Conservation (phyloP, 768 basidiomycete genomes). For the Tulasnella sp. region DNA sequence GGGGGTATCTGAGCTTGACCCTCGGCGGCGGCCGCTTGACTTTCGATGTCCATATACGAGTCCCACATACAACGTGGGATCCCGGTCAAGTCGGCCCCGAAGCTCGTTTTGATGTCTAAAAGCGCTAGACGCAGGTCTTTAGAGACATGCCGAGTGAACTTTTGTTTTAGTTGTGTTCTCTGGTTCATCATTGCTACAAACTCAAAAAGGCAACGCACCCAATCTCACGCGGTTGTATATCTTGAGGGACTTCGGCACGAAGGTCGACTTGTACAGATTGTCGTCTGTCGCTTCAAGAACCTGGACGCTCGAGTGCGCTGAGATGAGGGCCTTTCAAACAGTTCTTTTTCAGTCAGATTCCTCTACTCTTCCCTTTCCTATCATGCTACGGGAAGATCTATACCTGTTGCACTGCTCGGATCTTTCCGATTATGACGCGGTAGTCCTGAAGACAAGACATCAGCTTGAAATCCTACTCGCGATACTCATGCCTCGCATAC, state of each 20-base stretch:
- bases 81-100: slow-evolving; percentile 15
- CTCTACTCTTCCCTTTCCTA: no score
- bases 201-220: slow-evolving; percentile 2
- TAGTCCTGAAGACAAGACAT: slow-evolving; percentile 12
- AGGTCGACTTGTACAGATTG: slow-evolving; percentile 19
- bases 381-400: no score
- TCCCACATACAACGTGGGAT: slow-evolving; percentile 16
- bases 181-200: not conserved
- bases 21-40: slow-evolving; percentile 8
- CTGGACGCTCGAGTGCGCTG: slow-evolving; percentile 20
- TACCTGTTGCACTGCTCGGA: slow-evolving; percentile 20
- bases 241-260: slow-evolving; percentile 19
- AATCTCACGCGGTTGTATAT: slow-evolving; percentile 20
- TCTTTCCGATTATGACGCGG: slow-evolving; percentile 16
- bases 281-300: slow-evolving; percentile 20
- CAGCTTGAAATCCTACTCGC: not conserved
- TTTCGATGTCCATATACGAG: slow-evolving; percentile 19
- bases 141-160: no score
- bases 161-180: no score
- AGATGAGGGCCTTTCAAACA: slow-evolving; percentile 19
- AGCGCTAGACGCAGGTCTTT: slow-evolving; percentile 19
- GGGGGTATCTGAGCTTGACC: not conserved
- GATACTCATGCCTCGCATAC: slow-evolving; percentile 15
- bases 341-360: not conserved
- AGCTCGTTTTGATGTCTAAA: slow-evolving; percentile 17